Base-by-base conservation (phyloP, 352 stramenopile genomes). In the Pythium vanterpoolii region DNA sequence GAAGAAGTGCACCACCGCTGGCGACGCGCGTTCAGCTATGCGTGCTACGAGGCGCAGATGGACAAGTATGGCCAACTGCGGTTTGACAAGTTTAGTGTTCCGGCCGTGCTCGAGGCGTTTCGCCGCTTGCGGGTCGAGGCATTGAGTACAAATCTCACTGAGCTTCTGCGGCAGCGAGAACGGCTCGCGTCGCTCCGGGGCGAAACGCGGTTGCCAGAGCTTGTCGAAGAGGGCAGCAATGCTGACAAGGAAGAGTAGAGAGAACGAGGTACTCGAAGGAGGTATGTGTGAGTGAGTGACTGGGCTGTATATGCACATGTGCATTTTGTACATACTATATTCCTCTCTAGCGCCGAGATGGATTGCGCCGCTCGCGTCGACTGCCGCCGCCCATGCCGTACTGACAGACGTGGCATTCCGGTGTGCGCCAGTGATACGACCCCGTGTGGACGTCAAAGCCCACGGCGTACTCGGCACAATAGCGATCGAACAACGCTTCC, bases 361-460 rank as follows among this genome's bases (percentile, higher is more conserved):
- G 69, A 64, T 87, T 89, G 19, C 71, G 79, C 28, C 57, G 55
- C 39, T 60, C 52, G 8, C 40, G 79, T 56, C 39, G 77, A 72
- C 1, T 71, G 70, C 47, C 65, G 56, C 28, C 60, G 18, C 73
- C 68, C 68, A 92, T 91, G 10, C 78, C 80, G 49, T 89, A 93
- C 51, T 90, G 81, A 67, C 86, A 95, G 11, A 89, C 71, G 28
- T 88, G 60, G 58, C 86, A 95, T 61, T 93, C 80, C 13, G 77
- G 76, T 31, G 83, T 91, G 38, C 76, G 72, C 86, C 86, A 95
- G 66, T 93, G 79, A 61, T 87, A 93, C n/a, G 83, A 81, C 1
- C 86, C 86, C 30, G 80, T 79, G 30, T 84, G 66, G 10, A 95
- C 74, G 40, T 91, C 82, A 50, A 95, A 95, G 1, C 86, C 84